Percentiles rank a stretch among this genome's conserved stretches.
Conservation (phyloP, 106 monocot genomes). For the Phalaenopsis equestris region DNA sequence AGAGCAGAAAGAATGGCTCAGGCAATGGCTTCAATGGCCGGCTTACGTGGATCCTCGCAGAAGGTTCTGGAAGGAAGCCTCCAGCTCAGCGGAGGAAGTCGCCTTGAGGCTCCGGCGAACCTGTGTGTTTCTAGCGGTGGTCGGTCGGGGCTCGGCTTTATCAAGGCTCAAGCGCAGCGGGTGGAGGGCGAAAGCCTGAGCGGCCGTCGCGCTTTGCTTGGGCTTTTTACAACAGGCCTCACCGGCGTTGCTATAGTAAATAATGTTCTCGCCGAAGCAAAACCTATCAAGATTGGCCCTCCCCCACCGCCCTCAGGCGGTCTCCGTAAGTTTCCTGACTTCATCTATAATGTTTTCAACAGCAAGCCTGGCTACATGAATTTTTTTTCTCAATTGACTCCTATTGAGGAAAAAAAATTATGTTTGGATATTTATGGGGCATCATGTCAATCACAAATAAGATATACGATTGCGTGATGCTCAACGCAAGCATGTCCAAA, state of each 20-base stretch:
- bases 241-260: constrained; percentile 55
- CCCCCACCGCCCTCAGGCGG: constrained; percentile 93
- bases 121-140: constrained; percentile 7
- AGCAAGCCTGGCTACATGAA: too few relatives aligned
- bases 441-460: too few relatives aligned
- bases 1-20: constrained; percentile 4
- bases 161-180: constrained; percentile 33
- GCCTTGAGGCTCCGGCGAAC: constrained; percentile 7
- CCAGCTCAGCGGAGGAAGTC: constrained; percentile 35
- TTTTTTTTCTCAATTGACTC: background rate
- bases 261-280: constrained; percentile 60
- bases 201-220: constrained; percentile 56
- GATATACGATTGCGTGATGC: too few relatives aligned
- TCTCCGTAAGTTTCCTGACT: constrained; percentile 43
- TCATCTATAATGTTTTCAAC: too few relatives aligned
- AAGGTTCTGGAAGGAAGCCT: constrained; percentile 54
- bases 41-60: constrained; percentile 53
- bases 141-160: background rate
- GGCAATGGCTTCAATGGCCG: constrained; percentile 84
- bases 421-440: too few relatives aligned
- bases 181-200: constrained; percentile 18
- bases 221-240: constrained; percentile 49
- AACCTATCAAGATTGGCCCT: constrained; percentile 69
- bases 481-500: too few relatives aligned
- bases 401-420: too few relatives aligned